These are phyloP conservation scores for Albugo laibachii DNA, from an alignment of 352 stramenopile species.

Conservation along the genomic window DNA sequence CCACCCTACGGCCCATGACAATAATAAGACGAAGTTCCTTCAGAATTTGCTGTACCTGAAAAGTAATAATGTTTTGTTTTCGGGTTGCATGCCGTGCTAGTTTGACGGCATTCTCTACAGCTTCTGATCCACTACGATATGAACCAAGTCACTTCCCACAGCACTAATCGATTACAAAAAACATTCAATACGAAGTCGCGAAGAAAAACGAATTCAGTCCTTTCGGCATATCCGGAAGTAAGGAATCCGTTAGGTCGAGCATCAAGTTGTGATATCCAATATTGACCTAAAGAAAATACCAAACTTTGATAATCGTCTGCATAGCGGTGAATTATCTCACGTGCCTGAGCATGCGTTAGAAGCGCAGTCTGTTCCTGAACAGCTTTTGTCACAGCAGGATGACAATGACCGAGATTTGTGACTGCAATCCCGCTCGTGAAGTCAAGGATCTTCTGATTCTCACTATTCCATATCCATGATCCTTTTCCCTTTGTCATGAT, in stretches of 20 bases:
- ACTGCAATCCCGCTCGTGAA: constrained; percentile 89
- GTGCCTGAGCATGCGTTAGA: constrained; percentile 70
- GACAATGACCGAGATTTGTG: constrained; percentile 82
- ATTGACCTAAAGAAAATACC: constrained; percentile 27
- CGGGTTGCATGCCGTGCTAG: constrained; percentile 77
- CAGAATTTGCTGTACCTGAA: constrained; percentile 21
- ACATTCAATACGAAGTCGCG: constrained; percentile 28
- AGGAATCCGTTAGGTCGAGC: constrained; percentile 73
- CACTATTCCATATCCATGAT: constrained; percentile 70
- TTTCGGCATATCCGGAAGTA: constrained; percentile 62
- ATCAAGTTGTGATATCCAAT: constrained; percentile 85
- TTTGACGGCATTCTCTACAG: constrained; percentile 86
- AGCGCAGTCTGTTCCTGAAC: constrained; percentile 78
- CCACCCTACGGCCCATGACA: constrained; percentile 18
- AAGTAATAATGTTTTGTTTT: constrained; percentile 82
- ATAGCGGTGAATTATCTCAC: not conserved
- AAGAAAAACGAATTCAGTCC: constrained; percentile 81
- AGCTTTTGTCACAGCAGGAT: constrained; percentile 79
- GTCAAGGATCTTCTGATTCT: constrained; percentile 80
- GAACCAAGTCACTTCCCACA: constrained; percentile 1
- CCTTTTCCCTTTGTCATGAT: constrained; percentile 70
- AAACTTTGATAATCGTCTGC: not conserved
- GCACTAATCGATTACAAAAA: not conserved
- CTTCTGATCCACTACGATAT: constrained; percentile 64
- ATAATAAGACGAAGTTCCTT: not conserved